Evolutionary conservation across 1,284 basidiomycete genomes (phyloP).

Genomic region (Golubevia pallescens): DNA sequence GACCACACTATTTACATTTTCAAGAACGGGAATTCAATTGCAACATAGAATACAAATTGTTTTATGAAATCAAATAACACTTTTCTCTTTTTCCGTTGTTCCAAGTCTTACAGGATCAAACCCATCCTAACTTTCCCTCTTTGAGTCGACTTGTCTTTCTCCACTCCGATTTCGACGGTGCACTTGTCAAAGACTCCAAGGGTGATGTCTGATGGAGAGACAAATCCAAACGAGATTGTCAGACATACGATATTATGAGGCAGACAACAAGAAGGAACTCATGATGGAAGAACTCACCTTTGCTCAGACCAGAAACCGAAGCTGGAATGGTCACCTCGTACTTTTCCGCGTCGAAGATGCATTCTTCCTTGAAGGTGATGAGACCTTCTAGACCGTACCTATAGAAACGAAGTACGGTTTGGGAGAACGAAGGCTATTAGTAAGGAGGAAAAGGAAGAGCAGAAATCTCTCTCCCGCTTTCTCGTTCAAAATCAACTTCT

Average conservation of each 20-base stretch:
- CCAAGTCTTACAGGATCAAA: too few relatives aligned
- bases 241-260: conserved; percentile 25
- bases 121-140: conserved; percentile 91
- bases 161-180: conserved; percentile 83
- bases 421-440: not conserved
- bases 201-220: conserved; percentile 24
- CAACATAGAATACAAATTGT: too few relatives aligned
- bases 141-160: conserved; percentile 93
- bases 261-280: conserved; percentile 63
- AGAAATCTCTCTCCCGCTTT: too few relatives aligned
- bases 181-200: conserved; percentile 85
- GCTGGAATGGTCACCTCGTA: conserved; percentile 80
- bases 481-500: conserved; percentile 23
- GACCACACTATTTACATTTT: too few relatives aligned
- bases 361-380: conserved; percentile 87
- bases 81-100: too few relatives aligned
- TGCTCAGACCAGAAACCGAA: conserved; percentile 65
- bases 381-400: conserved; percentile 92
- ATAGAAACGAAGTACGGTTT: conserved; percentile 13
- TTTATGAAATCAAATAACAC: too few relatives aligned
- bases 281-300: conserved; percentile 62
- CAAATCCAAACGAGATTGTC: not conserved
- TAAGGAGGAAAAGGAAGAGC: not conserved
- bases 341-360: conserved; percentile 87
- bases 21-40: too few relatives aligned